phyloP scores from a whole-genome alignment of 2,329 filamentous ascomycete species.

The Ascomycota sp. region DNA sequence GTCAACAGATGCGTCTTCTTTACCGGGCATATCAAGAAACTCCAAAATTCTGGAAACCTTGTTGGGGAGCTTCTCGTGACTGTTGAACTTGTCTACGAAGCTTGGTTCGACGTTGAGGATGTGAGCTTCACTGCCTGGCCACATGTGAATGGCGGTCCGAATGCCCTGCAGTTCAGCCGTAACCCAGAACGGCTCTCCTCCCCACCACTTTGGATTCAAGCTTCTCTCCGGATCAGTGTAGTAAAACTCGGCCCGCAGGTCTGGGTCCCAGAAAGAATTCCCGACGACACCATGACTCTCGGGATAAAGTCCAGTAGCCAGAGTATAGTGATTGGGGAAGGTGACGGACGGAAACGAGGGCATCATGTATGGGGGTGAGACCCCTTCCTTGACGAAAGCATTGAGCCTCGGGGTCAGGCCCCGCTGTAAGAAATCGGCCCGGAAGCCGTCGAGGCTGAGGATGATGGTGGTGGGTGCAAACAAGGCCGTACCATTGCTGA shows the following conservation, averaged over 20 bases:
- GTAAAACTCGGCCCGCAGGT: slow-evolving; percentile 55
- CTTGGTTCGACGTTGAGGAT: slow-evolving; percentile 53
- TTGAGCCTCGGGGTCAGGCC: slow-evolving; percentile 65
- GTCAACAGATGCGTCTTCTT: slow-evolving; percentile 30
- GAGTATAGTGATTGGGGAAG: slow-evolving; percentile 87
- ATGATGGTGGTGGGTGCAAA: slow-evolving; percentile 85
- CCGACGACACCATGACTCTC: slow-evolving; percentile 84
- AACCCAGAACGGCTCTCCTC: slow-evolving; percentile 79
- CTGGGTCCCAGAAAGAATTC: slow-evolving; percentile 84
- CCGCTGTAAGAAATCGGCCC: slow-evolving; percentile 73
- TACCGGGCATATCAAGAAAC: slow-evolving; percentile 65
- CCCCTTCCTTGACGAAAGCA: slow-evolving; percentile 55
- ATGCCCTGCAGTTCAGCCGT: slow-evolving; percentile 70
- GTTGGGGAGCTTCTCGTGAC: slow-evolving; percentile 44
- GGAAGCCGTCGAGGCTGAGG: slow-evolving; percentile 86
- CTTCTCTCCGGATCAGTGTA: slow-evolving; percentile 60
- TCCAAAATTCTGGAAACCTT: slow-evolving; percentile 64
- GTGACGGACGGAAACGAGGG: slow-evolving; percentile 92
- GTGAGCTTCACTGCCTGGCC: slow-evolving; percentile 85
- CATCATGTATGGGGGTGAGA: slow-evolving; percentile 79
- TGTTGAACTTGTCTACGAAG: slow-evolving; percentile 69
- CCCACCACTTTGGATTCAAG: slow-evolving; percentile 82
- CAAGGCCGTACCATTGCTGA: slow-evolving; percentile 65
- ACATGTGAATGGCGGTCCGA: slow-evolving; percentile 81
- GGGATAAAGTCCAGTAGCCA: slow-evolving; percentile 78